Evolutionary conservation across 2,329 filamentous ascomycete genomes (phyloP), one percentile per base, ranked within the genome.

Genomic region (Lecanosticta acicola): DNA sequence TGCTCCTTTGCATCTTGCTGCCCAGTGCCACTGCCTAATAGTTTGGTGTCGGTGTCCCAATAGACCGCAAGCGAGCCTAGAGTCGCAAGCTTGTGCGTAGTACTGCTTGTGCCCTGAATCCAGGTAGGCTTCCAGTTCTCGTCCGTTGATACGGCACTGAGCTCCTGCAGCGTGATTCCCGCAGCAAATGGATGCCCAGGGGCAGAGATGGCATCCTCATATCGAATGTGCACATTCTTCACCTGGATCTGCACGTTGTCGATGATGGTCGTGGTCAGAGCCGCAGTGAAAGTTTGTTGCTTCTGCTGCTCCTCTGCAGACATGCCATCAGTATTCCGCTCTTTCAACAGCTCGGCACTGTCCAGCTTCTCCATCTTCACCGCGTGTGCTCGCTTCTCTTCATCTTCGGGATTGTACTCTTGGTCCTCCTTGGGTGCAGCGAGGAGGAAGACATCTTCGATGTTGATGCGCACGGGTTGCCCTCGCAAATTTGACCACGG

Each of bases 321-420:
- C 76, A 97, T 83, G 37, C 91, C 90, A 65, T 95, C 91, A n/a
- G 84, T 83, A 51, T 85, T 94, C 42, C 86, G 80, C 63, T 97
- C 91, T 66, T 94, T 94, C 54, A 98, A 72, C 54, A 99, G 72
- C 70, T 99, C 93, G 1, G 93, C 93, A 57, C 88, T 94, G 66
- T 98, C 93, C 4, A 99, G 78, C 70, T 96, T 95, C 70, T 99
- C 93, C 81, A 98, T 94, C 73, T 99, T 99, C 62, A 98, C 78
- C n/a, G 84, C 79, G 64, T 96, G 89, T 51, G 80, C 82, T 63
- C 93, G 79, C 42, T 81, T 79, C 56, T 91, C 87, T 67, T 99
- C 93, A 62, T 99, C 93, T 9, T 91, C 87, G 48, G 90, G 82
- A 56, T 98, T 83, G 66, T 94, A 97, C 60, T 90, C 86, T 19